Conservation (phyloP, 2,329 filamentous ascomycete species). For the Thielaviopsis ethacetica region DNA sequence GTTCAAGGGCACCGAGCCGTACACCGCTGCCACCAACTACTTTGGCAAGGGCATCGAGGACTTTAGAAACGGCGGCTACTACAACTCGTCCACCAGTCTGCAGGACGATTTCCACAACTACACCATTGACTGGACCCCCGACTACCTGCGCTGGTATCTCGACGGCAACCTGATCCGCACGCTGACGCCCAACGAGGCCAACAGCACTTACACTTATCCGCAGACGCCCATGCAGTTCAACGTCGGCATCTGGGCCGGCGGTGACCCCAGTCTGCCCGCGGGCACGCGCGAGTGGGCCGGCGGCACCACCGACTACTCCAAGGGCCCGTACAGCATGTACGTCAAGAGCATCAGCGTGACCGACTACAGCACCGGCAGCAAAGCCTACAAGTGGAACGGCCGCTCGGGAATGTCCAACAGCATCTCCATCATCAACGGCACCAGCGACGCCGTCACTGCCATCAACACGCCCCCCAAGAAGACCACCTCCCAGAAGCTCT, state of each 20-base stretch:
- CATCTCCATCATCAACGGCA: constrained; percentile 41
- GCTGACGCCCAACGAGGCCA: constrained; percentile 42
- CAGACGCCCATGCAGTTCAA: constrained; percentile 62
- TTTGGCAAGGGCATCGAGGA: constrained; percentile 59
- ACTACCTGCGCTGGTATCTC: constrained; percentile 50
- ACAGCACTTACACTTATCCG: constrained; percentile 48
- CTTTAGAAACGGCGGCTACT: constrained; percentile 44
- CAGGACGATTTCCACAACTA: constrained; percentile 57
- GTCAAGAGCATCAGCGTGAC: constrained; percentile 42
- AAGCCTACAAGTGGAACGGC: constrained; percentile 50
- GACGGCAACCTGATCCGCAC: constrained; percentile 51
- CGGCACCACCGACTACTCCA: constrained; percentile 46
- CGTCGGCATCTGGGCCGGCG: constrained; percentile 49
- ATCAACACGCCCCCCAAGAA: constrained; percentile 21
- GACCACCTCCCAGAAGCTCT: constrained; percentile 36
- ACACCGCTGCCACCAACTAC: constrained; percentile 54
- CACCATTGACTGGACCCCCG: constrained; percentile 55
- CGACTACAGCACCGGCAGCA: constrained; percentile 40
- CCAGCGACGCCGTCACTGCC: constrained; percentile 33
- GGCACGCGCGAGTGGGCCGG: constrained; percentile 55
- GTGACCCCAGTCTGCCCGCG: constrained; percentile 36
- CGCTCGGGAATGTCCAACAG: constrained; percentile 44
- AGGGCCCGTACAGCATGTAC: constrained; percentile 58
- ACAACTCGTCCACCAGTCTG: constrained; percentile 35
- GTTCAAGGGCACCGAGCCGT: constrained; percentile 52